phyloP scores from a whole-genome alignment of 768 basidiomycete genomes.

The Rhizopogon vesiculosus region DNA sequence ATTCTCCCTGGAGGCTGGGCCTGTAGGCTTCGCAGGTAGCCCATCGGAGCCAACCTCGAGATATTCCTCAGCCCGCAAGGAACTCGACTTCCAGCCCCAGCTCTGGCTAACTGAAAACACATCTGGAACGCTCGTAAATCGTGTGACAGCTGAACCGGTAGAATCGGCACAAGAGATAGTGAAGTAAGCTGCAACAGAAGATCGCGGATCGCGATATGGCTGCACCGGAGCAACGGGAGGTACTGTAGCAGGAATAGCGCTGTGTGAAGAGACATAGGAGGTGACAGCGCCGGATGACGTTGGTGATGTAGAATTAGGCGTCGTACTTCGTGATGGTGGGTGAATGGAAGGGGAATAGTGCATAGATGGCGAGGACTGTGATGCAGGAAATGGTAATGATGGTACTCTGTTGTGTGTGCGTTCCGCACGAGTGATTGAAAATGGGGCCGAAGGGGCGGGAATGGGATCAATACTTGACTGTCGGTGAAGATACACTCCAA shows the following conservation, averaged over 20 bases:
- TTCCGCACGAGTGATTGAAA: conserved; percentile 22
- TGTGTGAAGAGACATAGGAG: conserved; percentile 18
- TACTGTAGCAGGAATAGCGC: conserved; percentile 36
- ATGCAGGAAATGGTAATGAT: conserved; percentile 25
- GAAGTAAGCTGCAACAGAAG: conserved; percentile 75
- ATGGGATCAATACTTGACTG: conserved; percentile 79
- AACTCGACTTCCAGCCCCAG: conserved; percentile 88
- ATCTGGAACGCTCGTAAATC: conserved; percentile 84
- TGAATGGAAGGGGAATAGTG: conserved; percentile 45
- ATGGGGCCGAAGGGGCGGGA: conserved; percentile 63
- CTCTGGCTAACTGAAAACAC: conserved; percentile 80
- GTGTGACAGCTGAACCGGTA: conserved; percentile 76
- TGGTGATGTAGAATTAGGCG: conserved; percentile 30
- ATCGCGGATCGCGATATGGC: conserved; percentile 73
- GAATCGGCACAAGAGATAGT: conserved; percentile 77
- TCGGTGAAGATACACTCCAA: conserved; percentile 87
- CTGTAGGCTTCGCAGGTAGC: conserved; percentile 24
- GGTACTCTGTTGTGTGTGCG: conserved; percentile 25
- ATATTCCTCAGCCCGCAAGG: conserved; percentile 48
- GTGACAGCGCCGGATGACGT: conserved; percentile 11
- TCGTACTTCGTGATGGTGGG: conserved; percentile 40
- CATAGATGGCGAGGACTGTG: conserved; percentile 18
- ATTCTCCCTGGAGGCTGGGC: conserved; percentile 35
- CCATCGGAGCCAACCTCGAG: conserved; percentile 32
- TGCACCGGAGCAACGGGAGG: conserved; percentile 49